phyloP scores from a whole-genome alignment of 805 yeast species.

The Starmera quercuum region DNA sequence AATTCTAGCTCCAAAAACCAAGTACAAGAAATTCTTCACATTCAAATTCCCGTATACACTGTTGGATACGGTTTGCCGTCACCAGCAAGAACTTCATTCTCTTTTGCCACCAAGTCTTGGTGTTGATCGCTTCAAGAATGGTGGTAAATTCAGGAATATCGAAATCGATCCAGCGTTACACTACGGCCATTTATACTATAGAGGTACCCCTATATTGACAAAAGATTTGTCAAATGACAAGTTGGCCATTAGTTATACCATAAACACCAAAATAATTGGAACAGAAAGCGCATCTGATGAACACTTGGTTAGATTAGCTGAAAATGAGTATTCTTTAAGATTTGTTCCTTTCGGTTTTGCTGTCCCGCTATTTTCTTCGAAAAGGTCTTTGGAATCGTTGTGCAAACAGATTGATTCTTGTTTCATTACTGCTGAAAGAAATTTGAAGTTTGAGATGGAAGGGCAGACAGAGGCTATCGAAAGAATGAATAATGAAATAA shows the following conservation, averaged over 20 bases:
- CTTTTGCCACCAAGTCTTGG: constrained; percentile 35
- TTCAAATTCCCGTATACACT: constrained; percentile 47
- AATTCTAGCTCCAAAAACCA: constrained; percentile 35
- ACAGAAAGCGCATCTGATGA: constrained; percentile 11
- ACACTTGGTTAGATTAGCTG: constrained; percentile 24
- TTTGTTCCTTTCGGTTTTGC: constrained; percentile 32
- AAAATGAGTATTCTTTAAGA: constrained; percentile 28
- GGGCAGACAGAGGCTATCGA: constrained; percentile 11
- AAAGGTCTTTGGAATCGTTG: constrained; percentile 4
- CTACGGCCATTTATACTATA: constrained; percentile 41
- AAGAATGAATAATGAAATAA: constrained; percentile 10
- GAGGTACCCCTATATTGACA: constrained; percentile 55
- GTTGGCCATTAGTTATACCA: constrained; percentile 41
- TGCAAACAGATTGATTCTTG: constrained; percentile 8
- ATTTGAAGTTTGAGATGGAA: constrained; percentile 8
- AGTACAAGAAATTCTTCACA: constrained; percentile 48
- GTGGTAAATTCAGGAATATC: constrained; percentile 17
- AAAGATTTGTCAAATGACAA: constrained; percentile 41
- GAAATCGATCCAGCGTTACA: constrained; percentile 35
- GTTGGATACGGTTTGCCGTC: constrained; percentile 44
- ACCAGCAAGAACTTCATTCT: constrained; percentile 25
- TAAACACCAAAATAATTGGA: constrained; percentile 51
- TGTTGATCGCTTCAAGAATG: constrained; percentile 19
- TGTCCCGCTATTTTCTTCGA: constrained; percentile 13
- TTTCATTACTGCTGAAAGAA: constrained; percentile 11